A percentile compares a stretch with the other conserved stretches of the same genome.
Evolutionary conservation across 2,329 filamentous ascomycete species (phyloP).

Genomic region (Pseudogymnoascus sp.): DNA sequence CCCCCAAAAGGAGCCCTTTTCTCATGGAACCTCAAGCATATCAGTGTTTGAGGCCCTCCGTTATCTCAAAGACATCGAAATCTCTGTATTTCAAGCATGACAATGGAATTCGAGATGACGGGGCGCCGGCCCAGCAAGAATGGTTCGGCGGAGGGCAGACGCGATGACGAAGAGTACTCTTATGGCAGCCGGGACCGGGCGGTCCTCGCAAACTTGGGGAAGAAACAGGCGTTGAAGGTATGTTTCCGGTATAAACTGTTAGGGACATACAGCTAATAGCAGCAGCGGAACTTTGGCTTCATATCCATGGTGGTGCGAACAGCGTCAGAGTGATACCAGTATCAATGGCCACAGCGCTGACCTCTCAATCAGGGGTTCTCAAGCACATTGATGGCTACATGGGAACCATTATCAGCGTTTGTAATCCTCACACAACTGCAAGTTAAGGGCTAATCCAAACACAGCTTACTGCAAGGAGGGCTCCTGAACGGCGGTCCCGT

Average conservation of each 20-base stretch:
- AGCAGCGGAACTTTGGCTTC: slow-evolving; percentile 40
- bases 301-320: slow-evolving; percentile 36
- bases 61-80: neutral
- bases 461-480: slow-evolving; percentile 8
- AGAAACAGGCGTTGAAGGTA: slow-evolving; percentile 22
- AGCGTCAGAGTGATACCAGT: neutral
- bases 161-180: slow-evolving; percentile 19
- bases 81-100: neutral
- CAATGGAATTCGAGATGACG: neutral
- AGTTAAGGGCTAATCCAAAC: neutral
- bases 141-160: neutral
- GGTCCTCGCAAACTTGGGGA: slow-evolving; percentile 24
- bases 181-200: slow-evolving; percentile 19
- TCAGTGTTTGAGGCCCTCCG: neutral
- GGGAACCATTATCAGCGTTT: slow-evolving; percentile 39
- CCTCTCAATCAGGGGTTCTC: slow-evolving; percentile 34
- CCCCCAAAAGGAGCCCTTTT: neutral
- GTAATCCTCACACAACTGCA: neutral
- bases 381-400: slow-evolving; percentile 45
- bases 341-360: neutral
- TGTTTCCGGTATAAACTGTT: neutral
- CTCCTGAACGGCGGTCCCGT: slow-evolving; percentile 41
- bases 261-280: neutral
- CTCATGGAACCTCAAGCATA: slow-evolving; percentile 5
- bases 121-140: neutral